Evolutionary conservation across 495 filamentous ascomycete genomes (phyloP), one percentile per base, ranked within the genome.

Genomic region (Aspergillus nanangensis): DNA sequence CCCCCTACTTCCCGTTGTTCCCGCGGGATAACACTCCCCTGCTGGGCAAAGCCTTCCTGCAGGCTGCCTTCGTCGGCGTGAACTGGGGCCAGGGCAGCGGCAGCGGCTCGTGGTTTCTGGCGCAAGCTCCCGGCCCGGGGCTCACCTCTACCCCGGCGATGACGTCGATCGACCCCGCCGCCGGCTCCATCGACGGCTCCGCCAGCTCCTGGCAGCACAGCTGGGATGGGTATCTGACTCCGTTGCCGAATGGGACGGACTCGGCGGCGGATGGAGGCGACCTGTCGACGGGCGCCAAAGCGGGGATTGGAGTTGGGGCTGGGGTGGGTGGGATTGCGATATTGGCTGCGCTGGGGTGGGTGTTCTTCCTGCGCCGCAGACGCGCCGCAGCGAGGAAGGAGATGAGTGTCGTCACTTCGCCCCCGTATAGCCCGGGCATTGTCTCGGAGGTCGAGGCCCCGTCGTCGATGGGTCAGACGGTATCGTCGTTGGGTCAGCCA

Each of bases 21-120:
- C 65, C 66, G 0, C 61, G 52, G 1, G 31, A 23, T 15, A 47
- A 47, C 15, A 29, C 19, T 4, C 76, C 63, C 35, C 52, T 50
- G 8, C 69, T 82, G 22, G 78, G 77, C 1, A 65, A 78, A 19
- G 67, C 77, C 2, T 82, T 83, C 44, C 51, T 82, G 10, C 79
- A 83, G 51, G 76, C 75, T 17, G 72, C 77, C 5, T 80, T 81
- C 44, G 46, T 80, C 1, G 77, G 74, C 13, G 65, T 69, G 4
- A 78, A 79, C 58, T 78, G 69, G 65, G 58, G 48, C 4, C 20
- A 48, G 20, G 45, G 50, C 1, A 19, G 40, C 18, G 39, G 43
- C 34, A 44, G 38, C 8, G 45, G 50, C 1, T 47, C 44, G 2
- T 53, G 50, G 50, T 53, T 48, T 25, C 25, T 53, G 13, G 45